Base-by-base conservation (phyloP, 805 yeast species). In the Lipomyces anomalus region DNA sequence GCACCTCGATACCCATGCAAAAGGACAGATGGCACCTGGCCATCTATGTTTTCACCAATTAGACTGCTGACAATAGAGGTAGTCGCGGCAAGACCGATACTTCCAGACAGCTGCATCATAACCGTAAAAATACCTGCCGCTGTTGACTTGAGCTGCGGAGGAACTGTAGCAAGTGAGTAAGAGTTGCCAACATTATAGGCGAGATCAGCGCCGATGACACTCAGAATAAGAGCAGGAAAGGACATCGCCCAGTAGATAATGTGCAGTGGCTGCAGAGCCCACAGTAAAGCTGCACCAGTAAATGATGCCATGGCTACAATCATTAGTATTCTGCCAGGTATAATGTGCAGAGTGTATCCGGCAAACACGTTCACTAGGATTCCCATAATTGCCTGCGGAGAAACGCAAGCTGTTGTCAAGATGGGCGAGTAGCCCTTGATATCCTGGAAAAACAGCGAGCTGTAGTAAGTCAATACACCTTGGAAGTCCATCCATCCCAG, bases 91-190 rank as follows among this genome's bases (percentile, higher is more conserved):
- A 73, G 57, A 0, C 75, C 75, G 4, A 73, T 60, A 3, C 74
- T 59, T 0, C 68, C 61, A 34, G 72, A 60, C 23, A 74, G 47
- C 45, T 72, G 75, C 22, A 65, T 51, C 30, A 67, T 59, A 1
- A 76, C 73, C 49, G 71, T 73, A 52, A 73, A 73, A 3, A 73
- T 62, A 13, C 77, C 76, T 3, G 74, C 74, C 3, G 76, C 78
- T 11, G 73, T 56, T 38, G 73, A 66, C 47, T 72, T 76, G 20
- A 68, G 56, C 13, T 58, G 44, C 30, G 57, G 56, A 22, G 67
- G 62, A 11, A 74, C 75, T 1, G 74, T 61, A 4, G 69, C 63
- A 34, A 72, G 57, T 1, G 74, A 61, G 30, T 69, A 67, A 57
- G 73, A 58, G 45, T 70, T 73, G 22, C 68, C 65, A 6, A 74